Base-by-base conservation (phyloP, 495 filamentous ascomycete species). In the Penicillium robsamsonii region DNA sequence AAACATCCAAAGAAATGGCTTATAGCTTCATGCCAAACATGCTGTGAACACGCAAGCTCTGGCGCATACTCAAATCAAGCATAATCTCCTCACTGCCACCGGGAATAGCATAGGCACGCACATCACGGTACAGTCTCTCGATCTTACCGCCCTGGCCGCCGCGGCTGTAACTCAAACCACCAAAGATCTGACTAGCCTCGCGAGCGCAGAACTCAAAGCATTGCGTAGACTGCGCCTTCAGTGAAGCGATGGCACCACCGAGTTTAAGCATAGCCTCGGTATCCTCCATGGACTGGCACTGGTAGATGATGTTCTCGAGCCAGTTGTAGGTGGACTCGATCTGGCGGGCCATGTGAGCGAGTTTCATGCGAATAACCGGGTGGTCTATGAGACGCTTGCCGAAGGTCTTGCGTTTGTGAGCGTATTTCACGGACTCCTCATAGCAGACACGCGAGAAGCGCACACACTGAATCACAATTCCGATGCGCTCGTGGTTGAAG, bases 401-500 rank as follows among this genome's bases (percentile, higher is more conserved):
- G 62, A 98, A 98, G 5, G 94, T 97, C 46, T 82, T 82, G 54
- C 94, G 91, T 84, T 97, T 97, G 85, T 96, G 86, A 31, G 90
- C 93, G 77, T 96, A 97, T 68, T 96, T 95, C 70, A 97, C 81
- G 13, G 88, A 87, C 72, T 97, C 94, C 69, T 97, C 93, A 75
- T 89, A 97, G 84, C 92, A 96, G 56, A 98, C 94, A 66, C 94
- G 91, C 31, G 90, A 85, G 84, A 98, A 97, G 55, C 94, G 92
- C 51, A 94, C 69, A 60, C 87, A 96, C 75, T 98, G 94, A 78
- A 98, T 98, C 74, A 97, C 91, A 72, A 97, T 97, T 46, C 94
- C 94, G 58, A 98, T 91, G 49, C 94, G 88, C 76, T 97, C 94
- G 81, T 97, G 94, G 81, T 98, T 98, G 81, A 98, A 98, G 81